Evolutionary conservation across 192 early-diverging fungal genomes (phyloP).

Genomic region (Dispira simplex): DNA sequence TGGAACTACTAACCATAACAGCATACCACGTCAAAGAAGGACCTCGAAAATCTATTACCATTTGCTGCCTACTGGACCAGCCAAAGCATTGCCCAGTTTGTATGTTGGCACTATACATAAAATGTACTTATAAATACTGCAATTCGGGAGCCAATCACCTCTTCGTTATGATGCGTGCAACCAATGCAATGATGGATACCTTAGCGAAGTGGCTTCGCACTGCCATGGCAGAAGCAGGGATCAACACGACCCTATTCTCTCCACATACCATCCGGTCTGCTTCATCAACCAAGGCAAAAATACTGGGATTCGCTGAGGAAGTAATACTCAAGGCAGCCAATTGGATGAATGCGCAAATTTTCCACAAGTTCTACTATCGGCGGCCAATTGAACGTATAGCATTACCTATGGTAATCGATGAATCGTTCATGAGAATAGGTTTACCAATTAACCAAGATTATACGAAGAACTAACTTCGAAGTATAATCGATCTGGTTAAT

Average conservation of each 20-base stretch:
- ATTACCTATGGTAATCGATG: no score
- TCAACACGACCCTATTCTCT: background rate
- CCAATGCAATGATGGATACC: background rate
- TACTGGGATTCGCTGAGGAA: background rate
- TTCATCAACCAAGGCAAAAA: background rate
- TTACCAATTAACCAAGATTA: no score
- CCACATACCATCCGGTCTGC: background rate
- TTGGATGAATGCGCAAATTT: no score
- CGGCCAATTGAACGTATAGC: no score
- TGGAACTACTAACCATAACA: background rate
- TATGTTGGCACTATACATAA: background rate
- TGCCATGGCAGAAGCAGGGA: background rate
- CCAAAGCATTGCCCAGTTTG: background rate
- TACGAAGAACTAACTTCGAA: no score
- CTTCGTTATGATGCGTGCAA: background rate
- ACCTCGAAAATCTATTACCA: background rate
- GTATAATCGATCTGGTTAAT: no score
- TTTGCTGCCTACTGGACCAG: background rate
- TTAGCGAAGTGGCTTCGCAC: background rate
- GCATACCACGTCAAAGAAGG: background rate
- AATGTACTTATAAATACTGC: background rate
- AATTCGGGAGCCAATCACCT: background rate
- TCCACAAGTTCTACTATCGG: no score
- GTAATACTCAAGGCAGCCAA: background rate
- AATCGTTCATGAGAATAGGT: no score